These are phyloP conservation scores for Middelhovenomyces tepae DNA, from an alignment of 805 yeast species.

Conservation along the genomic window DNA sequence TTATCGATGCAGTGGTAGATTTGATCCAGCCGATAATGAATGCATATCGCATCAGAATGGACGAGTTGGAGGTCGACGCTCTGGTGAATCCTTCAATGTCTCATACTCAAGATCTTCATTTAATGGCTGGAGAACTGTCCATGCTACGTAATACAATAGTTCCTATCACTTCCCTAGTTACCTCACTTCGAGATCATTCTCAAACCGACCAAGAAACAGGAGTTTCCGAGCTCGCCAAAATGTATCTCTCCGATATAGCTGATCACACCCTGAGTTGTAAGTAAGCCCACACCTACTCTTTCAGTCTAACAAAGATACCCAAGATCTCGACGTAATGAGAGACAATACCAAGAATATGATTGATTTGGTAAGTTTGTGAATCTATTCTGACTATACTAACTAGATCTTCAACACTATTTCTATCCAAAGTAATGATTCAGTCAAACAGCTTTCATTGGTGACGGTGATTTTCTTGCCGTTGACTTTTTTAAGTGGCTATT, in stretches of 20 bases:
- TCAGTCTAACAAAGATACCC: too few relatives aligned
- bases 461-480: conserved; percentile 52
- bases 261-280: conserved; percentile 47
- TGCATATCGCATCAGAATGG: conserved; percentile 41
- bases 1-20: conserved; percentile 48
- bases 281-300: too few relatives aligned
- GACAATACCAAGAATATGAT: conserved; percentile 42
- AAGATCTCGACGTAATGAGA: conserved; percentile 47
- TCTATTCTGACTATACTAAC: too few relatives aligned
- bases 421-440: conserved; percentile 46
- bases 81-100: conserved; percentile 40
- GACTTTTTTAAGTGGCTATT: conserved; percentile 54
- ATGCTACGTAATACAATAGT: conserved; percentile 37
- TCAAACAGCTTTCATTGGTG: conserved; percentile 44
- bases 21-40: conserved; percentile 43
- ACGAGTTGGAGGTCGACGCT: conserved; percentile 45
- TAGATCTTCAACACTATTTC: conserved; percentile 53
- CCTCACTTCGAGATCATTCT: conserved; percentile 37
- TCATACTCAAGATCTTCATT: conserved; percentile 45
- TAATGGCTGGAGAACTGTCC: conserved; percentile 46
- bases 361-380: too few relatives aligned
- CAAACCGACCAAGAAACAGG: conserved; percentile 12
- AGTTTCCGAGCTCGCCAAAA: conserved; percentile 36
- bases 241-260: conserved; percentile 46
- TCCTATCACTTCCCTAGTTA: conserved; percentile 41